Conservation (phyloP, 768 basidiomycete species). For the Hydnum rufescens region DNA sequence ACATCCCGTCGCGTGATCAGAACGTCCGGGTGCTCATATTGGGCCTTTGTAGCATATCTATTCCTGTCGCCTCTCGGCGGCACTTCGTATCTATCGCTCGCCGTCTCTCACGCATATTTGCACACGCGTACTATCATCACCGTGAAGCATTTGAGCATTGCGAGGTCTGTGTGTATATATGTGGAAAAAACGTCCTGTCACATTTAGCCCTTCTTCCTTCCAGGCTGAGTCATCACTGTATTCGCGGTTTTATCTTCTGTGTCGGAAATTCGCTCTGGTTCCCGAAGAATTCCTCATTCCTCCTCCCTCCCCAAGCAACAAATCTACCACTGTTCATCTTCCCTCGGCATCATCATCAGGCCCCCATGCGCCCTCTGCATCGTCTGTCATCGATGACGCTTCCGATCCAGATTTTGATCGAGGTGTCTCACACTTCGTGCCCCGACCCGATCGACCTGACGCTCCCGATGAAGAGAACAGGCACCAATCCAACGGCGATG, state of each 20-base stretch:
- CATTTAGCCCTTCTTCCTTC: neutral
- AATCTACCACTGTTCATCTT: no score
- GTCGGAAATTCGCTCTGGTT: conserved; percentile 61
- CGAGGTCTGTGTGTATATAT: conserved; percentile 23
- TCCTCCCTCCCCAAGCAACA: no score
- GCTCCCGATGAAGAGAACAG: neutral
- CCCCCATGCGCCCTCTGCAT: conserved; percentile 2
- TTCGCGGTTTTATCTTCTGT: conserved; percentile 72
- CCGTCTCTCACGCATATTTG: conserved; percentile 84
- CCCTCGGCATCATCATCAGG: no score
- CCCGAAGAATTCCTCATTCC: conserved; percentile 59
- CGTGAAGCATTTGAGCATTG: conserved; percentile 79
- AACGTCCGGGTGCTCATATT: conserved; percentile 3
- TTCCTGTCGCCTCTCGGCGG: conserved; percentile 60
- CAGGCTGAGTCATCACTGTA: conserved; percentile 73
- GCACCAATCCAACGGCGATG: conserved; percentile 1
- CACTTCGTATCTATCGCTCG: conserved; percentile 82
- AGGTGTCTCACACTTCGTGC: neutral
- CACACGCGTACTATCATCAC: conserved; percentile 91
- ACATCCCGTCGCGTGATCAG: conserved; percentile 9
- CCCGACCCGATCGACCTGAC: conserved; percentile 1
- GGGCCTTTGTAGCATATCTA: conserved; percentile 38
- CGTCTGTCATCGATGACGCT: neutral
- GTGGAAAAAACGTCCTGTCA: neutral
- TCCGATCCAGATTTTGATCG: neutral